Evolutionary conservation across 768 basidiomycete species (phyloP).

Genomic region (Suillus luteus): DNA sequence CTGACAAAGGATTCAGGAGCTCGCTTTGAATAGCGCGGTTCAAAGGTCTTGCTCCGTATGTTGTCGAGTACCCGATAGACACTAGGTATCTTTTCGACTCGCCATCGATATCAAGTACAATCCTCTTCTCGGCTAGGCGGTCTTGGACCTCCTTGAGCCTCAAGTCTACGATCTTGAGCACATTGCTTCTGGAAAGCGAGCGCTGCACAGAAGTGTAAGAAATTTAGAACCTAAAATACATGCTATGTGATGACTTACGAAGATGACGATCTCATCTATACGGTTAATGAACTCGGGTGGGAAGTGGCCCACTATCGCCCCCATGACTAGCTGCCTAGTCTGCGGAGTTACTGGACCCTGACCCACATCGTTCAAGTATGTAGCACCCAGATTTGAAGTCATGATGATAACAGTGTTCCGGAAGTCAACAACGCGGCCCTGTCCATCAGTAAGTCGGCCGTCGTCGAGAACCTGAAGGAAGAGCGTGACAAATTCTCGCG

Average conservation of each 20-base stretch:
- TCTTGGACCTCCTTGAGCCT: conserved; percentile 85
- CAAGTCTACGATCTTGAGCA: conserved; percentile 86
- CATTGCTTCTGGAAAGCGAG: conserved; percentile 71
- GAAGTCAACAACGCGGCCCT: conserved; percentile 88
- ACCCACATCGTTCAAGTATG: conserved; percentile 71
- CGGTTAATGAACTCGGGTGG: conserved; percentile 93
- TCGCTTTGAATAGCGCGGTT: conserved; percentile 91
- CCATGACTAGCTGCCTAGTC: conserved; percentile 71
- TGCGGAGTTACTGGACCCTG: conserved; percentile 66
- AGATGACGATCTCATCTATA: conserved; percentile 84
- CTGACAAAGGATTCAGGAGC: conserved; percentile 86
- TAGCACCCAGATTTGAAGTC: conserved; percentile 89
- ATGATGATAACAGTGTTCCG: conserved; percentile 92
- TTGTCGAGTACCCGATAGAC: conserved; percentile 75
- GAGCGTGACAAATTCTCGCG: conserved; percentile 69
- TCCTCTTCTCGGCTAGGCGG: conserved; percentile 78
- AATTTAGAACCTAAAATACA: conserved; percentile 20
- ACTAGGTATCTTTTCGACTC: conserved; percentile 75
- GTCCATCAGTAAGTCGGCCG: conserved; percentile 88
- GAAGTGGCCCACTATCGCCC: conserved; percentile 81
- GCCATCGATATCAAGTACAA: conserved; percentile 75
- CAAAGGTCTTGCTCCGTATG: conserved; percentile 91
- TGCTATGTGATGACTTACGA: conserved; percentile 34
- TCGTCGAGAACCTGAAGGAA: conserved; percentile 90
- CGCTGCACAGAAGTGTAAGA: conserved; percentile 53